Conservation (phyloP, 768 basidiomycete species). For the Hericium coralloides region DNA sequence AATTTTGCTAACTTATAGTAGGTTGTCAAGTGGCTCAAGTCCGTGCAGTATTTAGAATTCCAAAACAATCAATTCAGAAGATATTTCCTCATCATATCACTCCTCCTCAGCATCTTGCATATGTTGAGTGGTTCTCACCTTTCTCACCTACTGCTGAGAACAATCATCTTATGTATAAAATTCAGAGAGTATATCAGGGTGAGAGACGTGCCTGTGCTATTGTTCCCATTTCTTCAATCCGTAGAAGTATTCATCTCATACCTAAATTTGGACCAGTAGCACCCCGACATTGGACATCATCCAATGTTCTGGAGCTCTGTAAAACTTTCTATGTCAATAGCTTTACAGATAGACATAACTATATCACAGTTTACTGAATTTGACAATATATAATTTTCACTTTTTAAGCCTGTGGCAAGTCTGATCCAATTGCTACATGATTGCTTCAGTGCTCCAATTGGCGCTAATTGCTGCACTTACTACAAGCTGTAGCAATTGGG, state of each 20-base stretch:
- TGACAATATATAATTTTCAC: too few relatives aligned
- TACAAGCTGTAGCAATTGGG: too few relatives aligned
- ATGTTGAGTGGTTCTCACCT: neutral
- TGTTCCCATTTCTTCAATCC: neutral
- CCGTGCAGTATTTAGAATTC: too few relatives aligned
- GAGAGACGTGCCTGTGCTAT: neutral
- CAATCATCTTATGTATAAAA: neutral
- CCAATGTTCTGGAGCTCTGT: neutral
- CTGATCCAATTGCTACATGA: too few relatives aligned
- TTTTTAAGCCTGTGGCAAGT: too few relatives aligned
- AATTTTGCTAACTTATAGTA: too few relatives aligned
- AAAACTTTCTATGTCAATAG: neutral
- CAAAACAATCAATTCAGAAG: too few relatives aligned
- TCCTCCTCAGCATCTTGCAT: slow-evolving; percentile 4
- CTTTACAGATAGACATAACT: neutral
- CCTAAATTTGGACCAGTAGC: neutral
- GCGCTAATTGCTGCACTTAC: too few relatives aligned
- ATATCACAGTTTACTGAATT: neutral
- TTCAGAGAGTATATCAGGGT: neutral
- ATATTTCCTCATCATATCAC: too few relatives aligned
- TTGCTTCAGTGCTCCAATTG: too few relatives aligned
- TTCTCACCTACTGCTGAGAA: neutral
- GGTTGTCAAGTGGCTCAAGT: too few relatives aligned
- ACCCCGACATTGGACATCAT: neutral
- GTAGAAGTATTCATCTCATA: neutral